phyloP scores from a whole-genome alignment of 2,329 filamentous ascomycete species.

The Colletotrichum noveboracense region DNA sequence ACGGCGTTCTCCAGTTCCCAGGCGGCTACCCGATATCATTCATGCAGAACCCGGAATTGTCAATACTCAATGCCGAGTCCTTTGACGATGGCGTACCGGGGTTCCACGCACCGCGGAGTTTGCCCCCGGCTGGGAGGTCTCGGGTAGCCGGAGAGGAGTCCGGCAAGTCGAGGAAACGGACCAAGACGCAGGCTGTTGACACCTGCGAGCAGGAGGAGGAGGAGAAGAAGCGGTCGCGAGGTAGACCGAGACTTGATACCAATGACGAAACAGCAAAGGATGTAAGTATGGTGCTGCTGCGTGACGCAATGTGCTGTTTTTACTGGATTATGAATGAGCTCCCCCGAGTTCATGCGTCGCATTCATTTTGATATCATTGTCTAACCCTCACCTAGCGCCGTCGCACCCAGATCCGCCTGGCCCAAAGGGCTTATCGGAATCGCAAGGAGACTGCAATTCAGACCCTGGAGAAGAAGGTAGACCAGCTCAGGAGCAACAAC shows the following conservation, averaged over 20 bases:
- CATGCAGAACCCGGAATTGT: constrained; percentile 36
- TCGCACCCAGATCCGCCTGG: constrained; percentile 84
- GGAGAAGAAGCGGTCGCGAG: constrained; percentile 67
- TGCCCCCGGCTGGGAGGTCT: constrained; percentile 20
- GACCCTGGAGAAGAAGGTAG: constrained; percentile 72
- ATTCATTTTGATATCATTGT: neutral
- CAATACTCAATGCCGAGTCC: constrained; percentile 53
- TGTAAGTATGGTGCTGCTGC: constrained; percentile 58
- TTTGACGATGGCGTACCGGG: constrained; percentile 41
- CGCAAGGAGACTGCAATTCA: constrained; percentile 85
- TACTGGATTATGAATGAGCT: neutral
- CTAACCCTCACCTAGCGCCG: constrained; percentile 64
- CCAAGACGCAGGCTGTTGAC: constrained; percentile 27
- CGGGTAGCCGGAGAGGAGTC: neutral
- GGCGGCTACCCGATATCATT: constrained; percentile 2
- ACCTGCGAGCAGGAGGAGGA: constrained; percentile 44
- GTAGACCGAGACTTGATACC: constrained; percentile 77
- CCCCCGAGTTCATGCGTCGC: neutral
- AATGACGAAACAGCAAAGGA: constrained; percentile 80
- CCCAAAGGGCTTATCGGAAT: constrained; percentile 83
- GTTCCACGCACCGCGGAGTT: constrained; percentile 22
- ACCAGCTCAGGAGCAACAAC: constrained; percentile 71
- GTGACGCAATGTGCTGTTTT: neutral
- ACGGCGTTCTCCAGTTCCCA: constrained; percentile 2
- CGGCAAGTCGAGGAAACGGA: constrained; percentile 33